Conservation (phyloP, 768 basidiomycete species). For the Tulasnella sp. region DNA sequence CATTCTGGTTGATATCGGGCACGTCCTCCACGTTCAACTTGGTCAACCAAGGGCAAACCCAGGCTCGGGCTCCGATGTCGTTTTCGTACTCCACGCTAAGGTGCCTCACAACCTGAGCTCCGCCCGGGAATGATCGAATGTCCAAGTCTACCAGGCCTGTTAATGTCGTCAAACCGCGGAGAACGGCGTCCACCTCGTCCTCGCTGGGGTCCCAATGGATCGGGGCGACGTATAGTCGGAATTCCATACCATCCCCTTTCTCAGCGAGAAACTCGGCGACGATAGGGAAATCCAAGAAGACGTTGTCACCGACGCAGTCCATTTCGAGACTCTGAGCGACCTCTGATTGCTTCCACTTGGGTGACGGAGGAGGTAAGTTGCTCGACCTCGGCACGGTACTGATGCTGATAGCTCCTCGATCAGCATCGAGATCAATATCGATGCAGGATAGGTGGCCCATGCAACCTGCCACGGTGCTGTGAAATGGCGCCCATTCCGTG, state of each 20-base stretch:
- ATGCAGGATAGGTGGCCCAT: not conserved
- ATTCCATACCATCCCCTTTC: not conserved
- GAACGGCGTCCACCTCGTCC: not conserved
- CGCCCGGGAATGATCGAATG: not conserved
- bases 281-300: not conserved
- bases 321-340: not conserved
- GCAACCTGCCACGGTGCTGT: not conserved
- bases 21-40: constrained; percentile 3
- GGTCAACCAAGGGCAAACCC: constrained; percentile 10
- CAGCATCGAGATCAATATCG: not conserved
- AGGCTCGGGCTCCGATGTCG: not conserved
- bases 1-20: not conserved
- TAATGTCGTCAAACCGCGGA: not conserved
- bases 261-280: not conserved
- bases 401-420: not conserved
- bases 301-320: not conserved
- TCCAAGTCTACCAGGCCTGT: not conserved
- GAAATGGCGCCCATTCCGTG: not conserved
- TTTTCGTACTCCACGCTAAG: not conserved
- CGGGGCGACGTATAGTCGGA: not conserved
- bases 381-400: not conserved
- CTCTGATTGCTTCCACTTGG: not conserved
- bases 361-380: too few relatives aligned
- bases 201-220: not conserved
- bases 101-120: not conserved